These are phyloP conservation scores for Volvox carteri DNA, from an alignment of 163 green algal genomes.

Conservation along the genomic window DNA sequence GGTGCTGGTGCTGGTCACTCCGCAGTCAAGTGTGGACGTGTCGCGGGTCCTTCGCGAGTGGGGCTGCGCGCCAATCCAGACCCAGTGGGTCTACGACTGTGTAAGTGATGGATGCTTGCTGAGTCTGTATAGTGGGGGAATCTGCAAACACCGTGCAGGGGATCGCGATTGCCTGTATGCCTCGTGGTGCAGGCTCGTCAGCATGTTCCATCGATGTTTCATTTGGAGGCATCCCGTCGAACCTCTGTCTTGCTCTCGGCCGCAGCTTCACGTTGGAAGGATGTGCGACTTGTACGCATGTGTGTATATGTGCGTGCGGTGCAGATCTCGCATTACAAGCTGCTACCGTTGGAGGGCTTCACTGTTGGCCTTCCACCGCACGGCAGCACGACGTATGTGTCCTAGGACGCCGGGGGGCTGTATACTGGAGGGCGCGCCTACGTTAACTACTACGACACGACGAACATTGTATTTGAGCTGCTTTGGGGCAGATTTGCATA, in stretches of 20 bases:
- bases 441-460: too few relatives aligned
- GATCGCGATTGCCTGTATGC: background rate
- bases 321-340: constrained; percentile 37
- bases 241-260: background rate
- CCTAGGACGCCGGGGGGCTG: too few relatives aligned
- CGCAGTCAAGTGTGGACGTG: background rate
- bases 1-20: constrained; percentile 1
- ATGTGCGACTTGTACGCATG: too few relatives aligned
- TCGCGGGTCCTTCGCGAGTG: background rate
- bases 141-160: background rate
- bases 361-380: background rate
- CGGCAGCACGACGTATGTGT: background rate
- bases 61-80: background rate
- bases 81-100: constrained; percentile 26
- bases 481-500: too few relatives aligned
- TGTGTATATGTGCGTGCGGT: background rate
- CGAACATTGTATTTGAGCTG: too few relatives aligned
- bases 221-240: background rate
- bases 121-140: background rate
- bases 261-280: background rate
- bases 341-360: constrained; percentile 12
- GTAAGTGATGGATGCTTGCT: constrained; percentile 14
- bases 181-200: background rate
- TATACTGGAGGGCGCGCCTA: too few relatives aligned
- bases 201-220: background rate